A percentile compares a stretch with the other conserved stretches of the same genome.
Evolutionary conservation across 208 protist genomes (phyloP).

Genomic region (Crithidia brevicula): DNA sequence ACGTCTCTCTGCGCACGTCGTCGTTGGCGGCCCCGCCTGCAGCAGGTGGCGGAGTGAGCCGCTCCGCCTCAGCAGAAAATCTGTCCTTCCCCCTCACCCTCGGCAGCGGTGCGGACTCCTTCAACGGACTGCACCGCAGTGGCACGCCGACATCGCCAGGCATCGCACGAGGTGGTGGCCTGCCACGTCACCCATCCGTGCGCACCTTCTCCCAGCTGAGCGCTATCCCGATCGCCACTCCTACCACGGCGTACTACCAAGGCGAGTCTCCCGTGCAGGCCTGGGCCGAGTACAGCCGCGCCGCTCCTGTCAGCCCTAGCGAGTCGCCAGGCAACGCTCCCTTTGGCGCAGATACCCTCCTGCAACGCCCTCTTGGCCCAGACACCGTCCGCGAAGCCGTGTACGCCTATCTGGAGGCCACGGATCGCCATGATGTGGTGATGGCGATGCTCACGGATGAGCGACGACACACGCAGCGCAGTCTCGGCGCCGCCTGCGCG

Average conservation of each 20-base stretch:
- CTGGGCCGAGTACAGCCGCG: conserved; percentile 15
- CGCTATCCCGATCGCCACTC: neutral
- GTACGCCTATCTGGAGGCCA: conserved; percentile 48
- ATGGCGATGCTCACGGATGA: conserved; percentile 51
- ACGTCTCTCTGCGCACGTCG: neutral
- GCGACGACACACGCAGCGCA: conserved; percentile 16
- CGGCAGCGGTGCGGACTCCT: neutral
- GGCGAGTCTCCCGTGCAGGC: neutral
- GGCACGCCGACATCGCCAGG: neutral
- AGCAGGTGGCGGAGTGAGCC: neutral
- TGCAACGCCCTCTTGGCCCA: conserved; percentile 20
- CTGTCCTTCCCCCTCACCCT: neutral
- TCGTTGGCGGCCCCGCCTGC: no score
- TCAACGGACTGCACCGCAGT: neutral
- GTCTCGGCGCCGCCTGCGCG: neutral
- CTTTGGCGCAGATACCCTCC: conserved; percentile 2
- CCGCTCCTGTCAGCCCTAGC: neutral
- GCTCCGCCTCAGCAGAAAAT: neutral
- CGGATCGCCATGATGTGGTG: conserved; percentile 57
- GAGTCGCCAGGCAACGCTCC: neutral
- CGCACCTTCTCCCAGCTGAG: conserved; percentile 28
- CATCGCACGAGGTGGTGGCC: neutral
- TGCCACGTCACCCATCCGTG: conserved; percentile 8
- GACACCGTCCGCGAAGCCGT: conserved; percentile 45
- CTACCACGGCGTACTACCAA: neutral